Evolutionary conservation across 1,284 basidiomycete genomes (phyloP), one percentile per base, ranked within the genome.

Genomic region (Coriolopsis trogii): DNA sequence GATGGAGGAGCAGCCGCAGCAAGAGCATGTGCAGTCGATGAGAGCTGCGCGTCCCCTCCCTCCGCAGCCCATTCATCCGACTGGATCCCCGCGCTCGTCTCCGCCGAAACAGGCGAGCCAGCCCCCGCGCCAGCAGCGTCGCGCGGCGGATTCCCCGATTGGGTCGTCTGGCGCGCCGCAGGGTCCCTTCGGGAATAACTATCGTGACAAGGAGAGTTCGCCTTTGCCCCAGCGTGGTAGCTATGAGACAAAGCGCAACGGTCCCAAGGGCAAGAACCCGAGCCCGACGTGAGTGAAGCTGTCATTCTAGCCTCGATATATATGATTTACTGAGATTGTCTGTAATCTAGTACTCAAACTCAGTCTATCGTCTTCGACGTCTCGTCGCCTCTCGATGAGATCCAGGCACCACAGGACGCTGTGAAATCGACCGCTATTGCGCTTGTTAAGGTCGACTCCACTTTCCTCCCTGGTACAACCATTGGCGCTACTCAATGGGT

Each of bases 401-500:
- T 91, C 30, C 85, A 88, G 62, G 86, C 88, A 7, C 76, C 82
- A 44, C 78, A 77, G 6, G 89, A 91, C 57, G 78, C 77, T 8
- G 84, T 89, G 61, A 89, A 89, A 66, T 88, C 86, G 13, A 91
- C 89, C 0, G 87, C 90, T 5, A 92, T 93, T 51, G 89, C 90
- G 16, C 76, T 91, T 36, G 88, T 92, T 63, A 87, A 85, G 67
- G 87, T 92, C 59, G 90, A 91, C 56, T 74, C 88, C 12, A 80
- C 87, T 21, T 92, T 91, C 72, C 71, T 90, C 45, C 87, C 87
- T 45, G 90, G 90, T 8, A 86, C 87, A 10, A 93, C 90, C 25
- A 92, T 93, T 49, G 90, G 89, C 9, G 89, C 89, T 9, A 91
- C 89, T 6, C 86, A 89, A 63, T 92, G 89, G 87, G 90, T 93